phyloP scores from a whole-genome alignment of 2,329 filamentous ascomycete genomes.

The Hypoxylon sp. region DNA sequence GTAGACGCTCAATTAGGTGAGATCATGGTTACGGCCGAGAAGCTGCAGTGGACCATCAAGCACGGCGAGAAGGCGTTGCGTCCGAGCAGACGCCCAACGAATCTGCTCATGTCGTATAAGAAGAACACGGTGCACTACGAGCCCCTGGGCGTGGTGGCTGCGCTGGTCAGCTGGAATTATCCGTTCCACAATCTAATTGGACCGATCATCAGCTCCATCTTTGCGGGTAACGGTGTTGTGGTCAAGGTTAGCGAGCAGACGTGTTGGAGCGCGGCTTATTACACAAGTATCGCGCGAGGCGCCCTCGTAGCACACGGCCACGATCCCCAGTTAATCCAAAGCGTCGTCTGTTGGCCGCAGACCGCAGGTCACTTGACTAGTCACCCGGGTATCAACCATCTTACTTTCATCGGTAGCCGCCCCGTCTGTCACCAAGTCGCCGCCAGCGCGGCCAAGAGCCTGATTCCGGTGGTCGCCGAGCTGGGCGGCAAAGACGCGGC shows the following conservation, averaged over 20 bases:
- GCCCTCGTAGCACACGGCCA: slow-evolving; percentile 88
- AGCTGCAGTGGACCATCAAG: slow-evolving; percentile 92
- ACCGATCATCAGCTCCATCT: slow-evolving; percentile 90
- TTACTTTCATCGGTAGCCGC: slow-evolving; percentile 96
- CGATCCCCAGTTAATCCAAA: slow-evolving; percentile 85
- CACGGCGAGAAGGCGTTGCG: slow-evolving; percentile 88
- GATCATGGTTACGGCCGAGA: slow-evolving; percentile 93
- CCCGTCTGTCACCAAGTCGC: slow-evolving; percentile 91
- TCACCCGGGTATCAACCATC: slow-evolving; percentile 85
- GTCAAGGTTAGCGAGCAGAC: slow-evolving; percentile 97
- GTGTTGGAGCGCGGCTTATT: slow-evolving; percentile 91
- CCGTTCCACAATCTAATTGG: slow-evolving; percentile 96
- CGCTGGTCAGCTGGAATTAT: slow-evolving; percentile 97
- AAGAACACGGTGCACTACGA: slow-evolving; percentile 91
- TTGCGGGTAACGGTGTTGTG: slow-evolving; percentile 90
- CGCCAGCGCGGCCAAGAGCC: slow-evolving; percentile 83
- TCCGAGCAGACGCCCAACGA: slow-evolving; percentile 83
- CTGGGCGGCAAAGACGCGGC: slow-evolving; percentile 96
- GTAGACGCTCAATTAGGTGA: slow-evolving; percentile 95
- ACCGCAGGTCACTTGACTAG: slow-evolving; percentile 86
- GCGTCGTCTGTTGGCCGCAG: slow-evolving; percentile 88
- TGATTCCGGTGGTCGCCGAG: slow-evolving; percentile 93
- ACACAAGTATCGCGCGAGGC: slow-evolving; percentile 81
- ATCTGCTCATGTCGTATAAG: slow-evolving; percentile 96
- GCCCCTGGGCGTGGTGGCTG: slow-evolving; percentile 91